Evolutionary conservation across 345 rosid genomes (phyloP).

Genomic region (Citrus glauca): DNA sequence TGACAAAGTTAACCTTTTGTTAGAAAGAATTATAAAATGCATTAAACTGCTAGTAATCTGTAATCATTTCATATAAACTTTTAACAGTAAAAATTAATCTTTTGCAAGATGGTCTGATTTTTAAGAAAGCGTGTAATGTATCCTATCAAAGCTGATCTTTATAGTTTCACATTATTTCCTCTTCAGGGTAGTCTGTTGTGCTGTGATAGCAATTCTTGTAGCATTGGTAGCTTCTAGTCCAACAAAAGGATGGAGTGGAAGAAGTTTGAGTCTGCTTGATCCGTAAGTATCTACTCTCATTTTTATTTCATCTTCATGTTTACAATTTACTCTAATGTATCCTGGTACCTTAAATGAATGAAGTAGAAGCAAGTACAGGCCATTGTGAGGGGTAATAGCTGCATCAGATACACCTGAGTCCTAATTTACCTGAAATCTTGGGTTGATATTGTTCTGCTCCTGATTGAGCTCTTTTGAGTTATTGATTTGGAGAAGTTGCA

Average conservation of each 20-base stretch:
- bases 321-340: not conserved
- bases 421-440: not conserved
- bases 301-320: slow-evolving; percentile 1
- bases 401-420: not conserved
- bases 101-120: not conserved
- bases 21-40: not conserved
- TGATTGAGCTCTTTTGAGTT: not conserved
- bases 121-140: not conserved
- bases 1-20: not conserved
- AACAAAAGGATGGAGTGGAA: slow-evolving; percentile 99
- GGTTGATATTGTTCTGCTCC: slow-evolving; percentile 1
- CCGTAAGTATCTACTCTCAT: slow-evolving; percentile 56
- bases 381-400: not conserved
- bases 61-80: not conserved
- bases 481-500: not conserved
- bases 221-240: slow-evolving; percentile 99
- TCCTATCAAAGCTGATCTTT: slow-evolving; percentile 9
- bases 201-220: slow-evolving; percentile 72
- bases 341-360: not conserved
- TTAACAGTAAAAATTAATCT: not conserved
- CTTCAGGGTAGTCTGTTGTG: slow-evolving; percentile 73
- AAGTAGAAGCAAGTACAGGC: not conserved
- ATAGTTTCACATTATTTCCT: slow-evolving; percentile 19
- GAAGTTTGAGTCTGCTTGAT: slow-evolving; percentile 98
- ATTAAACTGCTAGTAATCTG: not conserved